Conservation (phyloP, 495 filamentous ascomycete genomes). For the Penicillium riverlandense region DNA sequence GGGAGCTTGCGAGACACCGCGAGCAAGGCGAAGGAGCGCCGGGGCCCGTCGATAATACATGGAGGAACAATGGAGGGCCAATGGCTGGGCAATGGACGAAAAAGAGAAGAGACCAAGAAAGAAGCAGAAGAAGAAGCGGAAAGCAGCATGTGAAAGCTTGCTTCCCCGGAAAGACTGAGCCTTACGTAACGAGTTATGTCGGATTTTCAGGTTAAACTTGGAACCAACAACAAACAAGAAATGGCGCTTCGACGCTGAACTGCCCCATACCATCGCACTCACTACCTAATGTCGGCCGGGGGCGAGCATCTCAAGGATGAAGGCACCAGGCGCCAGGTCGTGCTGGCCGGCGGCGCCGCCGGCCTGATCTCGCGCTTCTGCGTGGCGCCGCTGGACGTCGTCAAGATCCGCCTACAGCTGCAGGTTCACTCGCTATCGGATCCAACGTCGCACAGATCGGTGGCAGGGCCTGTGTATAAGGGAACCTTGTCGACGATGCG, state of each 20-base stretch:
- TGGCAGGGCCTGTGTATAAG: constrained; percentile 62
- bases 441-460: constrained; percentile 44
- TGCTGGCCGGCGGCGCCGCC: constrained; percentile 77
- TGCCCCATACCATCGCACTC: neutral
- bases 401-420: constrained; percentile 94
- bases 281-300: constrained; percentile 55
- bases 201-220: no score
- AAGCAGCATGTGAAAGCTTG: constrained; percentile 4
- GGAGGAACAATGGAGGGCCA: neutral
- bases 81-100: neutral
- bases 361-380: constrained; percentile 91
- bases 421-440: constrained; percentile 75
- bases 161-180: no score
- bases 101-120: neutral
- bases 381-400: constrained; percentile 86
- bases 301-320: constrained; percentile 84
- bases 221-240: no score
- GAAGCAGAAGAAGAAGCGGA: neutral
- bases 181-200: no score
- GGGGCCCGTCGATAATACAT: constrained; percentile 8
- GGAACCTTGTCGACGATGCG: constrained; percentile 73
- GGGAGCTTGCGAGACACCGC: constrained; percentile 1
- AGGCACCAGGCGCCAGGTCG: constrained; percentile 77
- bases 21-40: constrained; percentile 3
- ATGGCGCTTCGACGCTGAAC: neutral